Evolutionary conservation across 441 rosid species (phyloP).

Genomic region (Pelargonium fulgidum): DNA sequence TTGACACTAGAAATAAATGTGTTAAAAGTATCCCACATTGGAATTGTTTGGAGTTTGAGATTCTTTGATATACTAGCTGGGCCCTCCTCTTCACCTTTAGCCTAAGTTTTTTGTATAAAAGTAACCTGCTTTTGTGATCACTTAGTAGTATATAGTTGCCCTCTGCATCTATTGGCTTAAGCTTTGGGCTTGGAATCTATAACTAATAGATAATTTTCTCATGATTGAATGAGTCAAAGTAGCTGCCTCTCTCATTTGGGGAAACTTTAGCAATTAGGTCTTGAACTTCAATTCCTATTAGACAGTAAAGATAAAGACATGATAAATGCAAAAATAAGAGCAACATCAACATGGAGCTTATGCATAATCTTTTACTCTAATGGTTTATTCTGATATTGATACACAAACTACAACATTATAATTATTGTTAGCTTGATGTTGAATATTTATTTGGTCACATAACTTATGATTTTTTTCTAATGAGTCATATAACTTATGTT

Average conservation of each 20-base stretch:
- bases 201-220: not conserved
- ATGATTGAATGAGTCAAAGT: not conserved
- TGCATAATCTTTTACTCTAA: not conserved
- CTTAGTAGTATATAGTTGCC: not conserved
- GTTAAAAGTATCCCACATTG: not conserved
- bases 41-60: not conserved
- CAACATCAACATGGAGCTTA: not conserved
- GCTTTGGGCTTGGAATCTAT: not conserved
- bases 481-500: constrained; percentile 3
- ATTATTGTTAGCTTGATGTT: not conserved
- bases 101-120: not conserved
- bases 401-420: not conserved
- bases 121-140: constrained; percentile 1
- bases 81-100: not conserved
- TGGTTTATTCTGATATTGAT: too few species aligned
- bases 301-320: not conserved
- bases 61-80: not conserved
- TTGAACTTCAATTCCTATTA: not conserved
- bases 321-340: not conserved
- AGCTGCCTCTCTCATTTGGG: not conserved
- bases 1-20: not conserved
- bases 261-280: not conserved
- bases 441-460: constrained; percentile 4
- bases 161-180: constrained; percentile 8
- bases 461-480: not conserved